Evolutionary conservation across 441 rosid species (phyloP).

Genomic region (Lepidium campestre): DNA sequence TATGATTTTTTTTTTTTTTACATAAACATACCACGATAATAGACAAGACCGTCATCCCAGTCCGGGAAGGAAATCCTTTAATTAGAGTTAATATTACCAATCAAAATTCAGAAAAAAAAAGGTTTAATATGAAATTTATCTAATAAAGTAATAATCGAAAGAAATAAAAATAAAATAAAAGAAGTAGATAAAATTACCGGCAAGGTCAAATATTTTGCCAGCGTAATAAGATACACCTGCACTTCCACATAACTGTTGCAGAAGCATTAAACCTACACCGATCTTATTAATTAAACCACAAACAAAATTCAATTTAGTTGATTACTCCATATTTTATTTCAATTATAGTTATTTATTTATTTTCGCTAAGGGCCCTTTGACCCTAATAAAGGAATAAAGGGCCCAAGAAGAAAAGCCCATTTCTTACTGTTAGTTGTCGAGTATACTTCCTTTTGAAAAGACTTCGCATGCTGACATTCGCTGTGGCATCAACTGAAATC

Average conservation of each 20-base stretch:
- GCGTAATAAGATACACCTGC: conserved; percentile 42
- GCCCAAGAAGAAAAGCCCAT: no score
- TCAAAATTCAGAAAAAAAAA: no score
- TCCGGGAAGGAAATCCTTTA: conserved; percentile 29
- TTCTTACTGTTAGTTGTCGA: conserved; percentile 30
- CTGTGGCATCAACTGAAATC: conserved; percentile 10
- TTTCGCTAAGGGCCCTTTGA: no score
- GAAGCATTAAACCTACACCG: conserved; percentile 51
- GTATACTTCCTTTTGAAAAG: conserved; percentile 35
- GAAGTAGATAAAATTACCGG: conserved; percentile 23
- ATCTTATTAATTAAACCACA: conserved; percentile 27
- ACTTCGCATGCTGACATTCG: conserved; percentile 13
- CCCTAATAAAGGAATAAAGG: no score
- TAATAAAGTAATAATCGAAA: neutral
- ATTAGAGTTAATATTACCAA: no score
- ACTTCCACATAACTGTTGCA: conserved; percentile 45
- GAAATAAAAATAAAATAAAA: neutral
- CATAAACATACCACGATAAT: conserved; percentile 33
- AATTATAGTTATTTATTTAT: neutral
- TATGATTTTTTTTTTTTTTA: neutral
- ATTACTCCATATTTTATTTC: neutral
- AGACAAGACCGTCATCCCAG: conserved; percentile 37
- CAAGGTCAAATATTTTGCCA: conserved; percentile 32
- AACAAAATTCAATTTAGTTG: neutral
- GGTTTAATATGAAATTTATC: no score